Percentiles rank a stretch among this genome's conserved stretches.
Evolutionary conservation across 306 rosid species (phyloP).

Genomic region (Medicago lupulina): DNA sequence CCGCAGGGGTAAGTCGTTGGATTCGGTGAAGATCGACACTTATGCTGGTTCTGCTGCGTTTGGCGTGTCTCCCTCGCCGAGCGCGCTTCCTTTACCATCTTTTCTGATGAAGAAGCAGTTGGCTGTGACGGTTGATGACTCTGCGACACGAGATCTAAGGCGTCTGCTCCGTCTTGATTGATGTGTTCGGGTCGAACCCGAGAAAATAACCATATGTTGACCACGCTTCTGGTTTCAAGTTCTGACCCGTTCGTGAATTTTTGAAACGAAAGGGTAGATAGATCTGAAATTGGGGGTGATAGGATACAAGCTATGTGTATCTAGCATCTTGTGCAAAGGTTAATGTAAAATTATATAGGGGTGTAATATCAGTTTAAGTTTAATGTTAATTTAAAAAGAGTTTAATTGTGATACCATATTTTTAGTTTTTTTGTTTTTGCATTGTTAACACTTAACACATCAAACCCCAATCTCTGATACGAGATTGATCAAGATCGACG

Average conservation of each 20-base stretch:
- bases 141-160: constrained; percentile 84
- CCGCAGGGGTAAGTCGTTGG: constrained; percentile 79
- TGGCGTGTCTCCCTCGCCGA: constrained; percentile 80
- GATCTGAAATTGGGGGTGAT: constrained; percentile 48
- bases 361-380: constrained; percentile 27
- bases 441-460: too few relatives aligned
- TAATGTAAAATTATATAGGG: constrained; percentile 39
- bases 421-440: too few relatives aligned
- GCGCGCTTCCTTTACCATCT: constrained; percentile 84
- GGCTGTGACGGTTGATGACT: constrained; percentile 56
- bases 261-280: constrained; percentile 70
- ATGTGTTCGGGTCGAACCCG: constrained; percentile 22
- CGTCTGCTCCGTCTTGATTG: constrained; percentile 80
- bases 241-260: constrained; percentile 61
- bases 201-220: neutral
- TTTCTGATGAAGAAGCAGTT: constrained; percentile 59
- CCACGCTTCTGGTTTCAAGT: constrained; percentile 39
- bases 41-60: constrained; percentile 98
- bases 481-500: too few relatives aligned
- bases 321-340: constrained; percentile 9
- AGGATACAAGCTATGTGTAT: neutral
- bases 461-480: too few relatives aligned
- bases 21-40: constrained; percentile 56
- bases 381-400: neutral
- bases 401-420: too few relatives aligned